These are phyloP conservation scores for Exophiala lecanii-corni DNA, from an alignment of 2,329 filamentous ascomycete genomes.

Conservation along the genomic window DNA sequence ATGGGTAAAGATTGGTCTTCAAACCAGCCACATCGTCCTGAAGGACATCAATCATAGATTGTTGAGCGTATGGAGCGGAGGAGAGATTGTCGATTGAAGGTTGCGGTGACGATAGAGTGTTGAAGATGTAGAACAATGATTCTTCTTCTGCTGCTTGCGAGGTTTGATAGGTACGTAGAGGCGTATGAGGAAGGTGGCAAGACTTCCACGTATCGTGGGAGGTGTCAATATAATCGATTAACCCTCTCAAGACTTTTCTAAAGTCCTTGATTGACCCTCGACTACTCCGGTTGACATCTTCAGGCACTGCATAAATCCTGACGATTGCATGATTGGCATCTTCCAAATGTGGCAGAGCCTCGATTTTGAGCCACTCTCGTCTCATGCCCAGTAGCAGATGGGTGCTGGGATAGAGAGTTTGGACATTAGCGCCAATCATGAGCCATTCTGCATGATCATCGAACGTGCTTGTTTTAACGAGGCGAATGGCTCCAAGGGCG, in stretches of 20 bases:
- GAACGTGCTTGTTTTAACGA: slow-evolving; percentile 6
- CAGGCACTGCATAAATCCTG: slow-evolving; percentile 39
- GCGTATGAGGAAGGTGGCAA: slow-evolving; percentile 17
- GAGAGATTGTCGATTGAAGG: slow-evolving; percentile 31
- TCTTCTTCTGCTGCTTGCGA: slow-evolving; percentile 33
- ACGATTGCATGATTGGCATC: slow-evolving; percentile 25
- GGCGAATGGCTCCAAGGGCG: slow-evolving; percentile 24
- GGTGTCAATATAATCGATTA: slow-evolving; percentile 39
- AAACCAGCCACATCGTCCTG: slow-evolving; percentile 32
- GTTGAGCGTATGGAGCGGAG: slow-evolving; percentile 30
- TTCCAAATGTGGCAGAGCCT: slow-evolving; percentile 18
- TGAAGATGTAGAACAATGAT: slow-evolving; percentile 49
- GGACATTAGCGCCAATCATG: slow-evolving; percentile 16
- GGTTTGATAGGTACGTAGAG: slow-evolving; percentile 16
- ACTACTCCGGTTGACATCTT: slow-evolving; percentile 35
- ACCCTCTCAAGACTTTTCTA: slow-evolving; percentile 34
- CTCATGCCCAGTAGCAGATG: slow-evolving; percentile 27
- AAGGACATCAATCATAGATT: slow-evolving; percentile 37
- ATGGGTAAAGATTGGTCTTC: slow-evolving; percentile 63
- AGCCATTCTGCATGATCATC: slow-evolving; percentile 3
- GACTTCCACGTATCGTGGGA: slow-evolving; percentile 39
- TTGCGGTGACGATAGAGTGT: slow-evolving; percentile 41
- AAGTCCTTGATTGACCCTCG: slow-evolving; percentile 33
- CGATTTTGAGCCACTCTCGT: slow-evolving; percentile 35
- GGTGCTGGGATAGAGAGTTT: slow-evolving; percentile 15